Percentiles rank a stretch among this genome's conserved stretches.
Evolutionary conservation across 2,329 filamentous ascomycete genomes (phyloP).

Genomic region (Alternaria triticimaculans): DNA sequence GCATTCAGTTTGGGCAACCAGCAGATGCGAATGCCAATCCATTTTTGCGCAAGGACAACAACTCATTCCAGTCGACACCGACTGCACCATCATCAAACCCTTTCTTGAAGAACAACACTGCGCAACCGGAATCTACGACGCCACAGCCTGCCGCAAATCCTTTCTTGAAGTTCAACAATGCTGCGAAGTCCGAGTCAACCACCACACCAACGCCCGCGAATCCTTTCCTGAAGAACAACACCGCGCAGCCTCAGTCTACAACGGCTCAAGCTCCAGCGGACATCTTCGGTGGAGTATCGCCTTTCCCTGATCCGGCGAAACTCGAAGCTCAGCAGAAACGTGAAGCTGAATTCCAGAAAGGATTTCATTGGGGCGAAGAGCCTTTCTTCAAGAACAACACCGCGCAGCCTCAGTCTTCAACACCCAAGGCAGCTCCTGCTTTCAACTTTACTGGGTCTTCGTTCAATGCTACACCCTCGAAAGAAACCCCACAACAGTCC

Average conservation of each 20-base stretch:
- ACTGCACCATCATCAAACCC: conserved; percentile 5
- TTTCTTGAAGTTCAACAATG: conserved; percentile 9
- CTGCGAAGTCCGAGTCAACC: neutral
- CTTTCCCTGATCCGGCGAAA: too few species aligned
- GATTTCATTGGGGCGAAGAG: neutral
- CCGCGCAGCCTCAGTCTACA: neutral
- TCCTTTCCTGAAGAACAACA: conserved; percentile 4
- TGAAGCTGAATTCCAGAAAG: neutral
- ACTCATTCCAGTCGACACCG: neutral
- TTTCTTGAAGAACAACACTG: conserved; percentile 9
- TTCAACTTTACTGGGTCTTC: conserved; percentile 11
- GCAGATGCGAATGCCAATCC: conserved; percentile 14
- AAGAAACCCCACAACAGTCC: conserved; percentile 10
- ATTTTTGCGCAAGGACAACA: conserved; percentile 9
- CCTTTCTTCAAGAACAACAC: too few species aligned
- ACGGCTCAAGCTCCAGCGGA: conserved; percentile 1
- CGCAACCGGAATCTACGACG: neutral
- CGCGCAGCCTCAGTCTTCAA: too few species aligned
- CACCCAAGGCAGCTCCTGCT: conserved; percentile 2
- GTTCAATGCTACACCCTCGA: neutral
- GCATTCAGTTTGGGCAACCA: conserved; percentile 34
- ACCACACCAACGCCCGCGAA: neutral
- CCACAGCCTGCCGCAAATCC: conserved; percentile 10
- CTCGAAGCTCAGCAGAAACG: neutral
- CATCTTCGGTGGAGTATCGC: neutral